Evolutionary conservation across 176 grass and related monocot species (phyloP), one percentile per base, ranked within the genome.

Genomic region (Musa troglodytarum): DNA sequence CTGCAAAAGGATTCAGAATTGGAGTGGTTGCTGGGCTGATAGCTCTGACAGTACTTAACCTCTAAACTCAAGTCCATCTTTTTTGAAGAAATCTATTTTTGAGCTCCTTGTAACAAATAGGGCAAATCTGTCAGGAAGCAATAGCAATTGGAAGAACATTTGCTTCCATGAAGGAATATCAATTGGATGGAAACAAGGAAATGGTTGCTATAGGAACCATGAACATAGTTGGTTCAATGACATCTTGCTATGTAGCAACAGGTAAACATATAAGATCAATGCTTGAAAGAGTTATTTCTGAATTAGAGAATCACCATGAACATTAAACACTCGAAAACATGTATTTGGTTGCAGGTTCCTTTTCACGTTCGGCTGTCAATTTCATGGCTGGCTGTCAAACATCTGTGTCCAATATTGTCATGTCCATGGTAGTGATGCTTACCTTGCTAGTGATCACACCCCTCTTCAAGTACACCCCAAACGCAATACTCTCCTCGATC

Each of bases 81-180:
- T 28, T 5, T 21, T 0, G 57, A 22, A 11, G 14, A 28, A 34
- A 49, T 53, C 2, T 68, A 24, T 23, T 16, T 26, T 20, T 11
- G 16, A 13, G 26, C 56, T 22, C 29, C n/a, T 14, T 53, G 13
- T 10, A 52, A 16, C 53, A 52, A 65, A 50, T 21, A 19, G 21
- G 63, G 21, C 9, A 14, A 17, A 53, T 65, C 69, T 78, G 63
- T 76, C 79, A 99, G 88, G 95, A 99, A 82, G 95, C 95, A 13
- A 81, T 99, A 43, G 95, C 95, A 10, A 99, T 99, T 58, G 95
- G 95, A 78, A 99, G 95, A 84, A 99, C 95, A 8, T 99, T 99
- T 91, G 88, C 95, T 83, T 82, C 86, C 13, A 72, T 99, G 65
- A 99, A 99, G 82, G 95, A 79, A 74, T 94, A 99, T 74, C 86